Evolutionary conservation across 2,329 filamentous ascomycete genomes (phyloP), one percentile per base, ranked within the genome.

Genomic region (Diaporthe destruens): DNA sequence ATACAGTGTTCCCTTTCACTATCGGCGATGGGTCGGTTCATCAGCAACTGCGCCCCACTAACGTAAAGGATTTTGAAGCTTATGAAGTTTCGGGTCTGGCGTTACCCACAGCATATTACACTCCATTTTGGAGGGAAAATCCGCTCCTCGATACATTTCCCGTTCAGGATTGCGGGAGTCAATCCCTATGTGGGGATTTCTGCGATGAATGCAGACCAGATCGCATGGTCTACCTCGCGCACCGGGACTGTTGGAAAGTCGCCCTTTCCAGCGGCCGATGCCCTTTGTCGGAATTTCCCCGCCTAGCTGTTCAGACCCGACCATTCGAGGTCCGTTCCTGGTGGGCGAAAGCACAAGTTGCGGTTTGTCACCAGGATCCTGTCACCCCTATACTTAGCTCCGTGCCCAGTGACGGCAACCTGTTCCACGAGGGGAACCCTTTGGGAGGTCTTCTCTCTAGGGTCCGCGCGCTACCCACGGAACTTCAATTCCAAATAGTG

Each of bases 221-320:
- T 34, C 29, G 16, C 29, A 55, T 55, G 53, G 29, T 55, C 53
- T 55, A 55, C 3, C 18, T 55, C 29, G n/a, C 53, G 7, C 53
- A 55, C 23, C 7, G 29, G 53, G 53, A 55, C 16, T 55, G 53
- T n/a, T 55, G 53, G 53, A 55, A 55, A 29, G 53, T 55, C 18
- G 53, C 53, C 29, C 34, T 34, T 18, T 55, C 53, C 29, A 34
- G 29, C 29, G 16, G 8, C 53, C 29, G 18, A 11, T 55, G 18
- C 5, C n/a, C 29, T 16, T n/a, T 6, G 1, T 4, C 34, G 29
- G 29, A 55, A 4, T 55, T 29, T 29, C 34, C 53, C 11, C 29
- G 53, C 29, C 20, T 55, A 12, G 53, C 53, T 11, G 53, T 55
- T 6, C 53, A 55, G 8, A 55, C 53, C 1, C 53, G 53, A 34